Evolutionary conservation across 2,329 filamentous ascomycete species (phyloP), one percentile per base, ranked within the genome.

Genomic region (Neocucurbitaria cava): DNA sequence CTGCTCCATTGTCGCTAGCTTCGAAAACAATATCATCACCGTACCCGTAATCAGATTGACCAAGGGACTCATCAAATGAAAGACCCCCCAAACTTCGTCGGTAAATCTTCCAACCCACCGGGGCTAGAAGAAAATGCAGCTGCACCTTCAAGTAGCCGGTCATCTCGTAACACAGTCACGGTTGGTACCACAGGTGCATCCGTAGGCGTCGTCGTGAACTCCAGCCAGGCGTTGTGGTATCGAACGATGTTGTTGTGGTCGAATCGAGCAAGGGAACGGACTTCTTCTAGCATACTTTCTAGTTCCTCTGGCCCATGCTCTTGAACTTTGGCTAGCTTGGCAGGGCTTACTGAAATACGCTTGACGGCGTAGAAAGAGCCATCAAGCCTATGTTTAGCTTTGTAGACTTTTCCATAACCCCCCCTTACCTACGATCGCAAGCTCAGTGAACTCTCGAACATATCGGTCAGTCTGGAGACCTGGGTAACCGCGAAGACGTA

Each of bases 221-320:
- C 87, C 13, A 88, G 78, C 87, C 87, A 90, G 13, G 84, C 84
- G 46, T 82, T 81, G 65, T 85, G 85, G 63, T 90, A 90, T 21
- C 87, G 81, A 31, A 89, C 87, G 50, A 90, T 83, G 65, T 89
- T 88, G 5, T 79, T 80, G 69, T 90, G 87, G 41, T 89, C 83
- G 15, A 89, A 76, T 23, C 79, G 78, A 42, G 87, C 87, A 40
- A 89, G 76, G 0, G 85, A 86, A 43, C 85, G 79, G 8, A 89
- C 82, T 70, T 89, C 87, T 51, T 81, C 80, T 49, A 88, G 77
- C 28, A 88, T 79, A 45, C 74, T 78, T 62, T 86, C 83, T 38
- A 87, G 72, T 55, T 85, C 84, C 47, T 79, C 74, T 28, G 82
- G 74, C 1, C 82, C 83, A 20, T 79, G 77, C 47, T 80, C 74